A percentile compares a stretch with the other conserved stretches of the same genome.
Evolutionary conservation across 2,329 filamentous ascomycete species (phyloP).

Genomic region (Claviceps spartinae): DNA sequence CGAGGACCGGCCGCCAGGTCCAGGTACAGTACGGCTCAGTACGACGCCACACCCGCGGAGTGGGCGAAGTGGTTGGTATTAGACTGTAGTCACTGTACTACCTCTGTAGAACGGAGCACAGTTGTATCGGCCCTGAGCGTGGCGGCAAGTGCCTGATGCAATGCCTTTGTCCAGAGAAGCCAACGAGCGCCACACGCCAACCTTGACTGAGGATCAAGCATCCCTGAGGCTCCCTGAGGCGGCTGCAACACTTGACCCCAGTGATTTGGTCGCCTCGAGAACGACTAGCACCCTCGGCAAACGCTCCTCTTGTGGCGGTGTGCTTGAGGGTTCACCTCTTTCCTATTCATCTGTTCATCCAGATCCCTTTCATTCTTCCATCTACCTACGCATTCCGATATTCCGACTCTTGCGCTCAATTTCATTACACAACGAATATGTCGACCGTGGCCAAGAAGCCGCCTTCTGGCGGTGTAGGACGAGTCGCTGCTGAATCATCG

Average conservation of each 20-base stretch:
- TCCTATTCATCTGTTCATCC: neutral
- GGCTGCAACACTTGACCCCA: neutral
- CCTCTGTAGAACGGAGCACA: neutral
- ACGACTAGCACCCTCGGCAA: neutral
- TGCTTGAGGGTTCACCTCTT: neutral
- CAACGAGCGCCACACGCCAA: neutral
- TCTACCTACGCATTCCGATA: neutral
- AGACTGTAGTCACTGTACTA: neutral
- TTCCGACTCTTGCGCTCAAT: neutral
- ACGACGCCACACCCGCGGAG: neutral
- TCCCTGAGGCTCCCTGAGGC: neutral
- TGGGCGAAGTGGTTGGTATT: neutral
- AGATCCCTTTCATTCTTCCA: neutral
- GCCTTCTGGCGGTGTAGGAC: conserved; percentile 32
- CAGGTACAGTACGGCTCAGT: neutral
- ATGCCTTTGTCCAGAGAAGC: neutral
- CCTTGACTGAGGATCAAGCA: neutral
- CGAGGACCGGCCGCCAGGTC: neutral
- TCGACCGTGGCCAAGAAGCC: conserved; percentile 41
- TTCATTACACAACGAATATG: conserved; percentile 23
- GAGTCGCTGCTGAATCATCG: conserved; percentile 26
- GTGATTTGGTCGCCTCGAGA: neutral
- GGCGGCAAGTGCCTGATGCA: neutral
- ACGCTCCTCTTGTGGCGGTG: neutral
- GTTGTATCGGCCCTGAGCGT: neutral